Evolutionary conservation across 257 asterid genomes (phyloP).

Genomic region (Primulina huaijiensis): DNA sequence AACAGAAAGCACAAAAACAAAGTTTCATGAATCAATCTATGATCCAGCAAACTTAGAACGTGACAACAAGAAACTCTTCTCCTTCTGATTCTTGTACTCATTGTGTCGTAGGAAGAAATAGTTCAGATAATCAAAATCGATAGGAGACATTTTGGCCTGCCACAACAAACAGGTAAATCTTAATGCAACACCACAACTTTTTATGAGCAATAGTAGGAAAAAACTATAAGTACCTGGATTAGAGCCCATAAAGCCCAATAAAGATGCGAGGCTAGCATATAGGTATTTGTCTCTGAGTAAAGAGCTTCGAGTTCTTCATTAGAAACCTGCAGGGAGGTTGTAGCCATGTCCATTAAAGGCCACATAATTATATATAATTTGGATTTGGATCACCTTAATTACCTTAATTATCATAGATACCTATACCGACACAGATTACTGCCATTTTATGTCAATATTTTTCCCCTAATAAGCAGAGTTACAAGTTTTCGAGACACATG

Average conservation of each 20-base stretch:
- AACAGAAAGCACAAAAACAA: not conserved
- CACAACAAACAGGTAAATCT: conserved; percentile 16
- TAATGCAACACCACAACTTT: conserved; percentile 9
- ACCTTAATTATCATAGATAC: not conserved
- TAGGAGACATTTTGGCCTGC: conserved; percentile 95
- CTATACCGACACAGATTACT: not conserved
- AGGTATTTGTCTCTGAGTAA: conserved; percentile 63
- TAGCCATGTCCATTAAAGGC: conserved; percentile 15
- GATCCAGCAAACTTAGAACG: conserved; percentile 33
- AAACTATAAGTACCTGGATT: conserved; percentile 62
- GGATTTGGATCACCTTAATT: not conserved
- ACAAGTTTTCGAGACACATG: not conserved
- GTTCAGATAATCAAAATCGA: conserved; percentile 74
- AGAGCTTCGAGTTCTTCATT: conserved; percentile 62
- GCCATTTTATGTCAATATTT: not conserved
- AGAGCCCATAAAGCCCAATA: conserved; percentile 97
- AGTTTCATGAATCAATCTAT: conserved; percentile 17
- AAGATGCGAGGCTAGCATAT: conserved; percentile 85
- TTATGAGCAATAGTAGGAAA: conserved; percentile 7
- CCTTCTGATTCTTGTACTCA: conserved; percentile 74
- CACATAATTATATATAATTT: conserved; percentile 12
- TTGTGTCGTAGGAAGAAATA: conserved; percentile 74
- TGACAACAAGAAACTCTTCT: conserved; percentile 43
- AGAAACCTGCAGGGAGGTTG: conserved; percentile 46
- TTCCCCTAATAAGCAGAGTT: not conserved